Conservation (phyloP, 768 basidiomycete genomes). For the Mycena floridula region DNA sequence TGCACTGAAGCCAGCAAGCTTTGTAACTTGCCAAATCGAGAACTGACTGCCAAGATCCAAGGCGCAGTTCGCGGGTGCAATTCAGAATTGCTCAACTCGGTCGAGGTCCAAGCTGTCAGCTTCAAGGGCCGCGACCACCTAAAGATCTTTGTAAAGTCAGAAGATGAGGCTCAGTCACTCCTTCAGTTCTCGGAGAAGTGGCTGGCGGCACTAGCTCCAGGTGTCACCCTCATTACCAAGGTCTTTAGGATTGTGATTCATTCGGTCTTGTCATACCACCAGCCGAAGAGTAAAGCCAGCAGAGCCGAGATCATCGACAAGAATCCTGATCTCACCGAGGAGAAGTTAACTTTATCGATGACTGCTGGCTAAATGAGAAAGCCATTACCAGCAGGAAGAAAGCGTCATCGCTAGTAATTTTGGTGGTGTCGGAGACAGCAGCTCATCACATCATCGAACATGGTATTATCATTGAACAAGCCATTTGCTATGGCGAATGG, state of each 20-base stretch:
- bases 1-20: no score
- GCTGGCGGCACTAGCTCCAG: background rate
- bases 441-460: slow-evolving; percentile 2
- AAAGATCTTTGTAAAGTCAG: background rate
- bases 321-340: background rate
- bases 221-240: background rate
- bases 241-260: background rate
- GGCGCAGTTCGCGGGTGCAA: no score
- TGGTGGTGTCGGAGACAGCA: slow-evolving; percentile 2
- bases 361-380: slow-evolving; percentile 5
- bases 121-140: background rate
- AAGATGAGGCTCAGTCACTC: background rate
- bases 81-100: no score
- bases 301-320: background rate
- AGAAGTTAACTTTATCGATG: background rate
- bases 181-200: background rate
- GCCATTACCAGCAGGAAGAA: slow-evolving; percentile 2
- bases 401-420: slow-evolving; percentile 1
- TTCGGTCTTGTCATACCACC: background rate
- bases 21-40: no score
- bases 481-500: background rate
- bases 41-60: no score
- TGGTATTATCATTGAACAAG: background rate
- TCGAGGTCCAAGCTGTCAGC: background rate
- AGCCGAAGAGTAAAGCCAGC: background rate